Conservation (phyloP, 1,284 basidiomycete genomes). For the Ustilago sp. region DNA sequence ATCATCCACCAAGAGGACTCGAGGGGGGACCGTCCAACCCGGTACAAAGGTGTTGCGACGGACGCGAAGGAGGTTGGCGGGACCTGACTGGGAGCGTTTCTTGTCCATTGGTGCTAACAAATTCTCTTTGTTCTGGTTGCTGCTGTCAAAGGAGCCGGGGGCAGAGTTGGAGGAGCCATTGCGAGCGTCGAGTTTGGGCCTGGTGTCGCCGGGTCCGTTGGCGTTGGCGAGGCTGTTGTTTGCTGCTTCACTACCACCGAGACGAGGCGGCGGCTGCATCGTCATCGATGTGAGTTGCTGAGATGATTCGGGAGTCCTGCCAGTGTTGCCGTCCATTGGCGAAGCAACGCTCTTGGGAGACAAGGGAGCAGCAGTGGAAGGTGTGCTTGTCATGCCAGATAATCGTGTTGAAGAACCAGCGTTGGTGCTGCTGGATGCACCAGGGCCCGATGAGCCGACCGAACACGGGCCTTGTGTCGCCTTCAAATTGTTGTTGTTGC, state of each 20-base stretch:
- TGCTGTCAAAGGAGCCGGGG: slow-evolving; percentile 12
- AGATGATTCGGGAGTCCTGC: slow-evolving; percentile 30
- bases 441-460: slow-evolving; percentile 13
- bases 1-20: slow-evolving; percentile 91
- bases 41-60: slow-evolving; percentile 80
- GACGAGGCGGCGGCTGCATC: slow-evolving; percentile 51
- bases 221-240: slow-evolving; percentile 28
- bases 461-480: slow-evolving; percentile 12
- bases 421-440: slow-evolving; percentile 17
- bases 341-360: slow-evolving; percentile 56
- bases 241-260: slow-evolving; percentile 22
- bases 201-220: slow-evolving; percentile 18
- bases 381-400: slow-evolving; percentile 28
- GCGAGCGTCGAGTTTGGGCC: slow-evolving; percentile 50
- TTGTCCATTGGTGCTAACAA: neutral
- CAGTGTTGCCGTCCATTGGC: slow-evolving; percentile 30
- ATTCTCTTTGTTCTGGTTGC: slow-evolving; percentile 3
- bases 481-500: neutral
- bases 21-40: slow-evolving; percentile 71
- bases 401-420: slow-evolving; percentile 26
- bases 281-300: slow-evolving; percentile 30
- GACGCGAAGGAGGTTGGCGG: slow-evolving; percentile 51
- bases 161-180: slow-evolving; percentile 1
- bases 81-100: slow-evolving; percentile 11
- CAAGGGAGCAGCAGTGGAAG: slow-evolving; percentile 37